A percentile compares a stretch with the other conserved stretches of the same genome.
Conservation (phyloP, 2,329 filamentous ascomycete genomes). For the Biscogniauxia sp. region DNA sequence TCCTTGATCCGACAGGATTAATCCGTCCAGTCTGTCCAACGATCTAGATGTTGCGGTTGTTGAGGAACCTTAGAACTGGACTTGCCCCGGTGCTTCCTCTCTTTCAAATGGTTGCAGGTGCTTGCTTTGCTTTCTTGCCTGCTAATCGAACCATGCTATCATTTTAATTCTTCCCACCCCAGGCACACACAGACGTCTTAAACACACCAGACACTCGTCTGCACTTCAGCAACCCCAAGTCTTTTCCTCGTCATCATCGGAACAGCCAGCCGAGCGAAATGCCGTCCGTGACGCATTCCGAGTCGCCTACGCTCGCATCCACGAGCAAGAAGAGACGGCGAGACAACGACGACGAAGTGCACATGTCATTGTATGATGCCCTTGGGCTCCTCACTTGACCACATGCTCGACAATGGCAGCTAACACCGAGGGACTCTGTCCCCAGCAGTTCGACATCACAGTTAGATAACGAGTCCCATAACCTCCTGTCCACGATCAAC, state of each 20-base stretch:
- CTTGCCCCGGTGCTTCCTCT: too few species aligned
- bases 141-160: neutral
- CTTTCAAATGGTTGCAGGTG: too few species aligned
- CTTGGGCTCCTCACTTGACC: slow-evolving; percentile 6
- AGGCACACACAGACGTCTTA: neutral
- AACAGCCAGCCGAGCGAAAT: slow-evolving; percentile 22
- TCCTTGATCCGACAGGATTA: neutral
- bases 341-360: slow-evolving; percentile 31
- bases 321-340: slow-evolving; percentile 38
- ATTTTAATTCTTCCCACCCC: neutral
- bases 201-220: too few species aligned
- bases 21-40: neutral
- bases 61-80: neutral
- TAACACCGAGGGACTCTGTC: slow-evolving; percentile 14
- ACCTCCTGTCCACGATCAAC: slow-evolving; percentile 23
- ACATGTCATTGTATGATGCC: slow-evolving; percentile 27
- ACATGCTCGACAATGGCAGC: slow-evolving; percentile 13
- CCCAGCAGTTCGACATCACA: slow-evolving; percentile 16
- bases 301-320: slow-evolving; percentile 28
- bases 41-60: neutral
- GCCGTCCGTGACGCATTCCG: slow-evolving; percentile 37
- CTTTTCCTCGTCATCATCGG: neutral
- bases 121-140: neutral
- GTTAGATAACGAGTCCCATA: slow-evolving; percentile 18
- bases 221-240: neutral